phyloP scores from a whole-genome alignment of 768 basidiomycete species.

The Peribolospora kevripleyi region DNA sequence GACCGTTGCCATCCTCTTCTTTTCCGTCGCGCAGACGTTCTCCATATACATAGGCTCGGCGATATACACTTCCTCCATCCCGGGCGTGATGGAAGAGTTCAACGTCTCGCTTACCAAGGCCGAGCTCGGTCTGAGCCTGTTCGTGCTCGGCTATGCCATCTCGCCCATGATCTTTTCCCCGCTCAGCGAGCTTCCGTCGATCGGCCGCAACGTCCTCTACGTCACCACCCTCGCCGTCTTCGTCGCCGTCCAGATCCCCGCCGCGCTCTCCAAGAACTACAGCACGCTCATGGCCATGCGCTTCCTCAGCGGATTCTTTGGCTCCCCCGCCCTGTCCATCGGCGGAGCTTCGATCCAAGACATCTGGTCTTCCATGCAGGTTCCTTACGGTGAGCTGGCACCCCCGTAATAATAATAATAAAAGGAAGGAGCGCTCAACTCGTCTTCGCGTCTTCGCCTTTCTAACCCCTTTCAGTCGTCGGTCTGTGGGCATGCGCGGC shows the following conservation, averaged over 20 bases:
- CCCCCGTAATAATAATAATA: too few relatives aligned
- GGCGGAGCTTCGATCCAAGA: slow-evolving; percentile 16
- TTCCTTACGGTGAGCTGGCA: not conserved
- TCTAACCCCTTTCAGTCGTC: slow-evolving; percentile 7
- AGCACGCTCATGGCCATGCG: slow-evolving; percentile 17
- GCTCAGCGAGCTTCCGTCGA: slow-evolving; percentile 18
- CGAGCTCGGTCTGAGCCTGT: slow-evolving; percentile 18
- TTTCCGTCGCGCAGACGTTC: slow-evolving; percentile 6
- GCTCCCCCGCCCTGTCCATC: slow-evolving; percentile 20
- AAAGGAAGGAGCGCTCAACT: too few relatives aligned
- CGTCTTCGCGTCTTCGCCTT: too few relatives aligned
- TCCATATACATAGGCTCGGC: slow-evolving; percentile 10
- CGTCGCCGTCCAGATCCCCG: slow-evolving; percentile 18
- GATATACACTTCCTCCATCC: slow-evolving; percentile 7
- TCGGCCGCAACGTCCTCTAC: slow-evolving; percentile 20
- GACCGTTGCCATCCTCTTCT: not conserved
- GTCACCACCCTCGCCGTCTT: slow-evolving; percentile 20
- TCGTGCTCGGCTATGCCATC: slow-evolving; percentile 20
- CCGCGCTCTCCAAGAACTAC: slow-evolving; percentile 16
- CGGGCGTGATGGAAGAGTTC: slow-evolving; percentile 10
- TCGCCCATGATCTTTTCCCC: slow-evolving; percentile 11
- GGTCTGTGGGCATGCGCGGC: slow-evolving; percentile 16
- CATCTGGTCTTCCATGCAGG: slow-evolving; percentile 6
- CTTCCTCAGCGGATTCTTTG: slow-evolving; percentile 20
- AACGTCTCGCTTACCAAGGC: slow-evolving; percentile 6